Percentiles rank a stretch among this genome's conserved stretches.
Evolutionary conservation across 176 grass and related monocot species (phyloP).

Genomic region (Tillandsia fasciculata): DNA sequence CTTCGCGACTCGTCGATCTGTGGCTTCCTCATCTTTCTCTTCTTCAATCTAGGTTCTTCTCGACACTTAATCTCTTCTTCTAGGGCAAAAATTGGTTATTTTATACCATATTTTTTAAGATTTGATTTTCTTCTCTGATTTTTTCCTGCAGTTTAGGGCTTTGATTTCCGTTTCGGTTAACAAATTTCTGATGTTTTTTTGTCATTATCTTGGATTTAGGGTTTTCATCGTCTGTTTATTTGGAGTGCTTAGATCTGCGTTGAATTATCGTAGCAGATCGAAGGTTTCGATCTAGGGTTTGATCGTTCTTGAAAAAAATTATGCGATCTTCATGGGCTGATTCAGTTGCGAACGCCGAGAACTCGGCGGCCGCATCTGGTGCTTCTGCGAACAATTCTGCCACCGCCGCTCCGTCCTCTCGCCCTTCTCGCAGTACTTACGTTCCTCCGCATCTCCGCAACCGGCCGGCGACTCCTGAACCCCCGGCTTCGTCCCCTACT

Average conservation of each 20-base stretch:
- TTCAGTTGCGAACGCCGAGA: conserved; percentile 95
- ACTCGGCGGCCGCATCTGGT: conserved; percentile 61
- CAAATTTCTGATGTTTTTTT: neutral
- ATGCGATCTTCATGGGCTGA: conserved; percentile 99
- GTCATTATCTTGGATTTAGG: neutral
- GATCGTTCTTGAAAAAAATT: conserved; percentile 46
- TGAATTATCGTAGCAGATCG: neutral
- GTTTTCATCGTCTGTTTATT: neutral
- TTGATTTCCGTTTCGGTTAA: no score
- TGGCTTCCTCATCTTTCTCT: neutral
- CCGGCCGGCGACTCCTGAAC: conserved; percentile 15
- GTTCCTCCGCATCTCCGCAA: conserved; percentile 85
- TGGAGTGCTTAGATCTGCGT: neutral
- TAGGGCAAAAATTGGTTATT: neutral
- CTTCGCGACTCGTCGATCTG: neutral
- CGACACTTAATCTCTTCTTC: neutral
- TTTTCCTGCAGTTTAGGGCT: neutral
- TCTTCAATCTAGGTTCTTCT: neutral
- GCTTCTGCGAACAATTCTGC: conserved; percentile 6
- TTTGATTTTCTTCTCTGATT: neutral
- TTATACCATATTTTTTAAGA: neutral
- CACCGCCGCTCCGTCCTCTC: conserved; percentile 26
- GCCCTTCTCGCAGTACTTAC: conserved; percentile 44
- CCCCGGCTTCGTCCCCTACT: conserved; percentile 13
- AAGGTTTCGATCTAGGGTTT: neutral